Percentiles rank a stretch among this genome's conserved stretches.
These are phyloP conservation scores for Diplodia scrobiculata DNA, from an alignment of 2,329 filamentous ascomycete species.

Conservation along the genomic window DNA sequence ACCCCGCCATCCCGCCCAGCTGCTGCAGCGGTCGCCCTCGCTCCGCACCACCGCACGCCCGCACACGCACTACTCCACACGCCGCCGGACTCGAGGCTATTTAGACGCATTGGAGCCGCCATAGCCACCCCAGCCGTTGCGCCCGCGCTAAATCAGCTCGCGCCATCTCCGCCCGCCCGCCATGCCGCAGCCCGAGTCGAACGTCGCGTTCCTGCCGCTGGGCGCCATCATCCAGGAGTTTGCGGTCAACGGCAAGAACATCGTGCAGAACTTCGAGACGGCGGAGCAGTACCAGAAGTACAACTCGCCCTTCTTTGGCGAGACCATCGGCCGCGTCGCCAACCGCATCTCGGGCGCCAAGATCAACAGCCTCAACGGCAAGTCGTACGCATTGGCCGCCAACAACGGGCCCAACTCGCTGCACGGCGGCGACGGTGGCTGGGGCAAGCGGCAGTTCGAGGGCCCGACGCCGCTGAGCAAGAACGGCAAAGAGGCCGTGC, in stretches of 20 bases:
- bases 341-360: slow-evolving; percentile 77
- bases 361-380: slow-evolving; percentile 71
- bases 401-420: slow-evolving; percentile 77
- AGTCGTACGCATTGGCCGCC: slow-evolving; percentile 67
- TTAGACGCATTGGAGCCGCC: slow-evolving; percentile 5
- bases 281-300: slow-evolving; percentile 73
- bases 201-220: slow-evolving; percentile 63
- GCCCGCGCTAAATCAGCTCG: background rate
- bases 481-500: slow-evolving; percentile 47
- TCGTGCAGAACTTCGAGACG: slow-evolving; percentile 82
- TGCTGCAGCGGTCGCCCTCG: slow-evolving; percentile 16
- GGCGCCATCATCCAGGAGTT: slow-evolving; percentile 82
- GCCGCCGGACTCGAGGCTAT: slow-evolving; percentile 12
- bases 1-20: slow-evolving; percentile 23
- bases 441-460: slow-evolving; percentile 77
- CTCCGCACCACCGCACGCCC: background rate
- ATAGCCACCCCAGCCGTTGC: background rate
- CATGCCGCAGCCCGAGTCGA: slow-evolving; percentile 27
- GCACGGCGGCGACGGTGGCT: slow-evolving; percentile 63
- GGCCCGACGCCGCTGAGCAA: slow-evolving; percentile 64
- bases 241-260: slow-evolving; percentile 74
- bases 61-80: slow-evolving; percentile 2
- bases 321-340: slow-evolving; percentile 81
- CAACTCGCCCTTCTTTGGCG: slow-evolving; percentile 83
- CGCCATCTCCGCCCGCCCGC: background rate